Conservation (phyloP, 2,329 filamentous ascomycete species). For the Apiospora malaysiana region DNA sequence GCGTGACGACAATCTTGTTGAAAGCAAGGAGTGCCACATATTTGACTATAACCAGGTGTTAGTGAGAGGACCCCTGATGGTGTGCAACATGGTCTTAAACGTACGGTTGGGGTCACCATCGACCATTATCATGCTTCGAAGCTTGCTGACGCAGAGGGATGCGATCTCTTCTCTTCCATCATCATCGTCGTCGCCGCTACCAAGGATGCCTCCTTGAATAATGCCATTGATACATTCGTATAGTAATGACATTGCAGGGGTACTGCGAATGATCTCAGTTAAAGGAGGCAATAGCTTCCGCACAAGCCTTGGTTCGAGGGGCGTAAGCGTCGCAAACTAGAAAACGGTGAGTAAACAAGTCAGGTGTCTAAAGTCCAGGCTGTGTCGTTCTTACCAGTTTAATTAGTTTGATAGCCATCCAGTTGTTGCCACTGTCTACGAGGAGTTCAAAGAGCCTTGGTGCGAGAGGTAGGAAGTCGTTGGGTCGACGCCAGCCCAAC, state of each 20-base stretch:
- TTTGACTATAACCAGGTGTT: slow-evolving; percentile 68
- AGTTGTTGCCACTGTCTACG: slow-evolving; percentile 93
- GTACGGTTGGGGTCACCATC: slow-evolving; percentile 92
- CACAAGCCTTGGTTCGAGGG: slow-evolving; percentile 87
- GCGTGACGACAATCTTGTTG: slow-evolving; percentile 89
- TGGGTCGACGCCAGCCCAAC: slow-evolving; percentile 88
- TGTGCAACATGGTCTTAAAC: slow-evolving; percentile 41
- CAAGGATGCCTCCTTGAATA: slow-evolving; percentile 93
- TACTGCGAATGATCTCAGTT: slow-evolving; percentile 91
- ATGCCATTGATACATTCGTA: slow-evolving; percentile 99
- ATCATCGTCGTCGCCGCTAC: slow-evolving; percentile 78
- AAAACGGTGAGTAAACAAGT: slow-evolving; percentile 31
- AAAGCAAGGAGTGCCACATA: slow-evolving; percentile 95
- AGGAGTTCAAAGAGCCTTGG: slow-evolving; percentile 91
- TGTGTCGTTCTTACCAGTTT: slow-evolving; percentile 71
- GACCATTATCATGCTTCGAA: slow-evolving; percentile 91
- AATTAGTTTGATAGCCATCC: slow-evolving; percentile 99
- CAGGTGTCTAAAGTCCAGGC: background rate
- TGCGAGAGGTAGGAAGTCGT: slow-evolving; percentile 91
- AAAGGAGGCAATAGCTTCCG: slow-evolving; percentile 90
- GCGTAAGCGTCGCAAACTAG: slow-evolving; percentile 92
- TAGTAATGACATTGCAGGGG: slow-evolving; percentile 94
- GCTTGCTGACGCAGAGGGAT: slow-evolving; percentile 86
- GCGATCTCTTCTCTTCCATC: slow-evolving; percentile 91
- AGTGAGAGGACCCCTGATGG: slow-evolving; percentile 21